Evolutionary conservation across 192 early-diverging fungal species (phyloP).

Genomic region (Chytriomyces sp.): DNA sequence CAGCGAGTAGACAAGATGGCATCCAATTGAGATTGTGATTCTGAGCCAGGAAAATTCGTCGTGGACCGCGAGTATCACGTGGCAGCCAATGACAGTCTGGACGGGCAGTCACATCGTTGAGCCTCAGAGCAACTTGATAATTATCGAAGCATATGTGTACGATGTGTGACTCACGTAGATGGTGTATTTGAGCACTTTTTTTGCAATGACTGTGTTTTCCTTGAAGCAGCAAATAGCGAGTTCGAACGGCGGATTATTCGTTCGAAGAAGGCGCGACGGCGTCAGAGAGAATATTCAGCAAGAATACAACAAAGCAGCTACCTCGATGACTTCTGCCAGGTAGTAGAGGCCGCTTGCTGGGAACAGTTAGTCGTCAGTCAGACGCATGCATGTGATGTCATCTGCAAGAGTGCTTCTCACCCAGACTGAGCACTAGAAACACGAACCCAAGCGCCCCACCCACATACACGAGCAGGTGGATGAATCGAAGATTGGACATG

Average conservation of each 20-base stretch:
- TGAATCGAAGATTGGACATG: constrained; percentile 21
- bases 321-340: constrained; percentile 69
- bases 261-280: no score
- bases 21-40: constrained; percentile 70
- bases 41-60: constrained; percentile 80
- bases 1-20: constrained; percentile 80
- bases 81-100: constrained; percentile 68
- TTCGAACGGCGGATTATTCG: neutral
- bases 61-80: constrained; percentile 73
- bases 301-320: constrained; percentile 7
- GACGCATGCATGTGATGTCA: neutral
- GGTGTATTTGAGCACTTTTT: constrained; percentile 72
- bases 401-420: constrained; percentile 16
- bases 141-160: constrained; percentile 1
- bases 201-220: constrained; percentile 82
- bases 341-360: constrained; percentile 87
- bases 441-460: constrained; percentile 47
- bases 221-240: constrained; percentile 39
- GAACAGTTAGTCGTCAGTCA: neutral
- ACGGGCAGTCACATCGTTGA: constrained; percentile 6
- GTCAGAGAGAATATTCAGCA: neutral
- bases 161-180: constrained; percentile 34
- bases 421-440: constrained; percentile 51
- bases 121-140: neutral
- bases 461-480: constrained; percentile 47